A percentile compares a stretch with the other conserved stretches of the same genome.
Conservation (phyloP, 495 filamentous ascomycete species). For the Penicillium coffeae region DNA sequence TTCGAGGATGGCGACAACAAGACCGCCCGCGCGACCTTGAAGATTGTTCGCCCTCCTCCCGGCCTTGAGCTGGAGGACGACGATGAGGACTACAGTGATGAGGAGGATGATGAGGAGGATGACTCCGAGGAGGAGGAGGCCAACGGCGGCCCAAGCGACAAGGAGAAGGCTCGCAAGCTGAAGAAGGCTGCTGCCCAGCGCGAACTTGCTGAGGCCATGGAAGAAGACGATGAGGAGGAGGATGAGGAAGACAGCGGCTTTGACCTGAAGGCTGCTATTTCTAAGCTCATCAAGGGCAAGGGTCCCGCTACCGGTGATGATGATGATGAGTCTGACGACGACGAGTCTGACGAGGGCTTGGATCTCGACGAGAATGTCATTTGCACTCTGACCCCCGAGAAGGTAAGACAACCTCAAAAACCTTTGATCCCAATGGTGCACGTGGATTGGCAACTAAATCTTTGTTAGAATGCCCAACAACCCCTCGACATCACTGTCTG, state of each 20-base stretch:
- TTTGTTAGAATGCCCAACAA: constrained; percentile 80
- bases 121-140: constrained; percentile 61
- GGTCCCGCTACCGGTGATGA: constrained; percentile 68
- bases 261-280: constrained; percentile 57
- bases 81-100: constrained; percentile 55
- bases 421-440: background rate
- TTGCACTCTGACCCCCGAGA: constrained; percentile 87
- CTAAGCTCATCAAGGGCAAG: constrained; percentile 74
- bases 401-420: constrained; percentile 44
- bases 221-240: constrained; percentile 57
- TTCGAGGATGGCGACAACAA: constrained; percentile 58
- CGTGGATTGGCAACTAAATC: constrained; percentile 7
- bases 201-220: constrained; percentile 61
- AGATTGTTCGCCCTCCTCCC: constrained; percentile 69
- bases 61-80: constrained; percentile 50
- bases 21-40: constrained; percentile 76
- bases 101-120: constrained; percentile 61
- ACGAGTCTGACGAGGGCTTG: constrained; percentile 60
- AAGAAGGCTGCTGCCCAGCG: constrained; percentile 62
- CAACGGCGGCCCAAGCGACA: constrained; percentile 88
- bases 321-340: constrained; percentile 55
- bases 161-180: constrained; percentile 79
- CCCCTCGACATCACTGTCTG: constrained; percentile 85
- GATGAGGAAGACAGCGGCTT: constrained; percentile 59
- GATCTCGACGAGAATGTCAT: constrained; percentile 83